Base-by-base conservation (phyloP, 257 asterid species). In the Nicotiana noctiflora region DNA sequence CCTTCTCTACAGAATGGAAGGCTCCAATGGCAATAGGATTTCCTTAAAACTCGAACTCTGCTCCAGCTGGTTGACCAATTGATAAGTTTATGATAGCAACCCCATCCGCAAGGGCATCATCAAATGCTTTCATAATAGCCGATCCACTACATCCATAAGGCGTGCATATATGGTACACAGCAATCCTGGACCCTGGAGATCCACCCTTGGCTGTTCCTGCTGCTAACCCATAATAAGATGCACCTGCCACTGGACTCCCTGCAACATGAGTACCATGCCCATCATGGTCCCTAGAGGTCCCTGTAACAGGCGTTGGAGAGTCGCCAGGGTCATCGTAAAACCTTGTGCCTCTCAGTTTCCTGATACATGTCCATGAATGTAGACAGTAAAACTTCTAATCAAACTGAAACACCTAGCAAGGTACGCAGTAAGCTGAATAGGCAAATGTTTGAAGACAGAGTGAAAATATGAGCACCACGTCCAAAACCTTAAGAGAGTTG, bases 241-340 rank as follows among this genome's bases (percentile, higher is more conserved):
- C 97, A 12, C 86, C 93, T 0, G 87, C 15, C 4, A 94, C 97
- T 0, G 88, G 86, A 17, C 76, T 76, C 11, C 98, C 98, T 0
- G 98, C 86, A 6, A 89, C 94, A 19, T 92, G 98, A 0, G 97
- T 94, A 2, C 98, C 98, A 53, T 94, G 98, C 19, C 97, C 97
- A 0, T 18, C 18, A 19, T 82, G 80, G 85, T 94, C 97, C 67
- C 94, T 84, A 0, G 97, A 89, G 0, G 96, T 81, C 53, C 86
- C 86, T 14, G 53, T 46, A 0, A 77, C 13, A 8, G 64, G 64
- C 11, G 29, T 5, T 19, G 9, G 4, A 59, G 10, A 3, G 3
- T 12, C 6, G 6, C 64, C 83, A 4, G 89, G 80, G 31, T 75
- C 85, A 7, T 53, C 61, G 3, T 94, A 92, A 78, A 84, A 91